Base-by-base conservation (phyloP, 805 yeast species). In the Tetrapisispora namnaoensis region DNA sequence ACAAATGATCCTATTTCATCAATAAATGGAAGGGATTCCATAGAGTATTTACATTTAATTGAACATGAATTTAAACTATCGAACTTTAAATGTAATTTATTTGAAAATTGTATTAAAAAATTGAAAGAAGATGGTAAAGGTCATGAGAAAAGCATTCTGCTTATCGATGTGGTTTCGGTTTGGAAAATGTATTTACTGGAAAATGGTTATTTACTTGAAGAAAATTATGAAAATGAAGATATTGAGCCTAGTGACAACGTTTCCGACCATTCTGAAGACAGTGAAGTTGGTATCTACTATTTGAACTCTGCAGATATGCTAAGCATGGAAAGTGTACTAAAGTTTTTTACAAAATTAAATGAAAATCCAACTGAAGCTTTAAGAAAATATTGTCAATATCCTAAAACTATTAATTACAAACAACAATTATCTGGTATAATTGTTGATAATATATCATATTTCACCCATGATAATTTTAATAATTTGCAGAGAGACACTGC, bases 391-490 rank as follows among this genome's bases (percentile, higher is more conserved):
- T 61, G 63, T 45, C 52, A 49, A 16, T 42, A 30, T 16, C 37
- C 44, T n/a, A 27, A 14, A 11, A 16, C 36, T 16, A 36, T 41
- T 17, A 18, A 39, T 1, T 16, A 20, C 22, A 20, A 42, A 22
- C 51, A 48, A 18, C 64, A 56, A 45, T 48, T 63, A 45, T 48
- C 55, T 3, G 66, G 66, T 16, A 55, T 65, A n/a, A 48, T 65
- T 5, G 59, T 65, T 14, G 69, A 65, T 49, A 65, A 65, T 48
- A 37, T 65, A 9, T 63, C 69, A 1, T 63, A 54, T 38, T 47
- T 51, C 10, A 44, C 54, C 3, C 58, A 53, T 43, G 61, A 57
- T 30, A 18, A 47, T 4, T 30, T 44, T 18, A 45, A 42, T 1
- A 40, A 37, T 35, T 11, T 35, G 2, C 42, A 42, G 35, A 30